Base-by-base conservation (phyloP, 257 asterid genomes). In the Solanum sejunctum region DNA sequence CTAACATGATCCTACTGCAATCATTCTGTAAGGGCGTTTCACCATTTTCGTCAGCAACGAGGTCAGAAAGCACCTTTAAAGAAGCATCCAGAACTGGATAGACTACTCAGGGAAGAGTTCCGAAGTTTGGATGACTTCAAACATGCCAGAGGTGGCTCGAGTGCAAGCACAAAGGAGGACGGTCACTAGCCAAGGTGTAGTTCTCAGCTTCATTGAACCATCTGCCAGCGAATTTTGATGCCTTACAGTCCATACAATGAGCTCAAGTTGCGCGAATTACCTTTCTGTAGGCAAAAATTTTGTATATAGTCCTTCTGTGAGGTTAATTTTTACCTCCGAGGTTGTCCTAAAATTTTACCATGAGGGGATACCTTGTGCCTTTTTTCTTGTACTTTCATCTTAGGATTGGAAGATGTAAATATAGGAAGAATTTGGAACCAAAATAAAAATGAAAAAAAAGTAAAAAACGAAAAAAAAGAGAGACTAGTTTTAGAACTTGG, bases 1-100 rank as follows among this genome's bases (percentile, higher is more conserved):
- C 36, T 72, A 39, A 21, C 39, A 49, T 79, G 73, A n/a, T 20
- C 73, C 23, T 36, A 56, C 52, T 75, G 52, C 77, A 43, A 66
- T 80, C 79, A 43, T 72, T 77, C 6, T 85, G 80, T 87, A 94
- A 94, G 98, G 98, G 97, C 95, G 67, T 92, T 95, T 90, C 98
- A 95, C 90, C 97, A 93, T 89, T 92, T 86, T 71, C 92, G 95
- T 66, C 91, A 85, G 58, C 88, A 23, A 10, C 87, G 90, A 17
- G 93, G 86, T 43, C 87, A 80, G 10, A 87, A 82, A 83, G 92
- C 90, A 55, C 86, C 90, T 32, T 73, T 93, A 78, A 87, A 52
- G 91, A 93, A 93, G 89, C 93, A 90, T 78, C 94, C 95, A 17
- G 96, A 92, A 80, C 73, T 95, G 91, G 98, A 92, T 80, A 91